Evolutionary conservation across 2,329 filamentous ascomycete species (phyloP).

Genomic region (Zasmidium citrigriseum): DNA sequence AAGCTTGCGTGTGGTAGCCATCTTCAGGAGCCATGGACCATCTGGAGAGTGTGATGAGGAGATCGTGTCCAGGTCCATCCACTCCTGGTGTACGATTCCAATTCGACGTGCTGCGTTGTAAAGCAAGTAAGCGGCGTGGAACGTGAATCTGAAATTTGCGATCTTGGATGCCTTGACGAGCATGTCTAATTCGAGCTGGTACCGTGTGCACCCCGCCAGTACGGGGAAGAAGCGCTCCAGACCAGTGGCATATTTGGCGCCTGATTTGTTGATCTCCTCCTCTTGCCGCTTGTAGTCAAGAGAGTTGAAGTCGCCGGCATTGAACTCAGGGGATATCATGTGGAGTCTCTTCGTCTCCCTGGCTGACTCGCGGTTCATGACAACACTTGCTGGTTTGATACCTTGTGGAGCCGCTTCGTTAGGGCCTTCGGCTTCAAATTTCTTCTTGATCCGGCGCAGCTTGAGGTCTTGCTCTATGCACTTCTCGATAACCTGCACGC

Average conservation of each 20-base stretch:
- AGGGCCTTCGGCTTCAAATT: too few relatives aligned
- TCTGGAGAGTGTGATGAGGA: background rate
- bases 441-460: too few relatives aligned
- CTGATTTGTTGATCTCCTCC: background rate
- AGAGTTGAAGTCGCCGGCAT: background rate
- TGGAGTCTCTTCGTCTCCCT: too few relatives aligned
- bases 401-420: too few relatives aligned
- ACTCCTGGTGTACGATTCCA: background rate
- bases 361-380: too few relatives aligned
- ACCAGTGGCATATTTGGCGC: background rate
- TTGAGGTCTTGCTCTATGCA: too few relatives aligned
- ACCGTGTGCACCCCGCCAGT: background rate
- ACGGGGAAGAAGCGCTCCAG: background rate
- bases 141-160: background rate
- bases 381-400: too few relatives aligned
- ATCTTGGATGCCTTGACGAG: background rate
- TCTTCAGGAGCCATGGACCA: background rate
- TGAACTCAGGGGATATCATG: background rate
- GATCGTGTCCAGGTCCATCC: slow-evolving; percentile 1
- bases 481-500: too few relatives aligned
- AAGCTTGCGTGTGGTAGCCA: too few relatives aligned
- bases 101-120: slow-evolving; percentile 1
- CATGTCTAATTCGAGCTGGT: background rate
- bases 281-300: background rate
- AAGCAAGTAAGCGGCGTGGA: background rate